Base-by-base conservation (phyloP, 495 filamentous ascomycete species). In the Antarctomyces pellizariae region DNA sequence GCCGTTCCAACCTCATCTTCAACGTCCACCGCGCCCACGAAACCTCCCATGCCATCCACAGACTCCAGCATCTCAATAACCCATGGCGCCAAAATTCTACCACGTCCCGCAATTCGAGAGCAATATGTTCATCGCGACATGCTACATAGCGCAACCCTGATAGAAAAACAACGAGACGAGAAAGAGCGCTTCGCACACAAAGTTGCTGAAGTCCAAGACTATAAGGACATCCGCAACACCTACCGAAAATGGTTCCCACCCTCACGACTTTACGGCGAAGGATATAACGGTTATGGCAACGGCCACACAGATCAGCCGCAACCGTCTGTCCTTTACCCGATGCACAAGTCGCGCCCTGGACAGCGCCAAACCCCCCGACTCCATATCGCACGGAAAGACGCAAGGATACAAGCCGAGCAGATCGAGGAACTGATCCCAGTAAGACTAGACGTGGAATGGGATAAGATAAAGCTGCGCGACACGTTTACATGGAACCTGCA, bases 401-500 rank as follows among this genome's bases (percentile, higher is more conserved):
- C 77, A 46, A 67, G 67, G 37, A 61, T 67, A 18, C 86, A 95
- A 48, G 77, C 71, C 25, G 84, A 93, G 33, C 75, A 83, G 41
- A 56, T 75, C 10, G 86, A 97, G 43, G 75, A 91, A 38, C 54
- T 97, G 32, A 78, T 93, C 0, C 86, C 86, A 1, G 63, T 97
- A 19, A 62, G 86, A 20, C 53, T 97, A 23, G 86, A 97, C 35
- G 78, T 95, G 24, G 89, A 97, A 38, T 80, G 72, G 62, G 83
- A 93, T 32, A 89, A 89, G 50, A 66, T 93, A 37, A 84, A 90
- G 51, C 64, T 97, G 33, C 71, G 86, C 41, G 86, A 97, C 49
- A 97, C 86, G 5, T 93, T 97, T 40, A 97, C 86, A 11, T 97
- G 82, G 78, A 97, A 95, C 46, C 65, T 97, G 27, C 78, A 92